Base-by-base conservation (phyloP, 2,329 filamentous ascomycete species). In the Nemania sp. region DNA sequence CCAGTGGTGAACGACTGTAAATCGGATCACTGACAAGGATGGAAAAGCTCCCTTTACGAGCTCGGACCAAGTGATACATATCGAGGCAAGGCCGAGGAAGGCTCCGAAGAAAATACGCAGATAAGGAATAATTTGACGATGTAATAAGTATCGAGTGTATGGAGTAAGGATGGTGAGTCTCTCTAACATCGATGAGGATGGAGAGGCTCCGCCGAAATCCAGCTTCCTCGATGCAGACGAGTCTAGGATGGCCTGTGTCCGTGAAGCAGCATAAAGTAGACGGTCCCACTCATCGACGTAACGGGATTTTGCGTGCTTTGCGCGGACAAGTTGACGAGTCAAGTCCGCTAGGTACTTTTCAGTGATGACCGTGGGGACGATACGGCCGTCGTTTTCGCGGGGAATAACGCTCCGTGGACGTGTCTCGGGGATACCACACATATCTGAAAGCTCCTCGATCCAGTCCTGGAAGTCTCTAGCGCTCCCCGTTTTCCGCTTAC, bases 371-470 rank as follows among this genome's bases (percentile, higher is more conserved):
- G 91, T 89, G 0, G 95, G 95, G 2, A 95, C 77, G 5, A 80
- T 83, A 60, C 83, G 82, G 52, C 76, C 77, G 20, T 83, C 81
- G 29, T 84, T 80, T 22, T 82, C 79, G 51, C 83, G 77, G 22
- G 82, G 79, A 53, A 79, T 75, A 52, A 80, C 72, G 52, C 79
- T 77, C 61, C 84, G 81, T 2, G 86, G 83, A 49, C 83, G 83
- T 3, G 84, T 82, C 72, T 95, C 93, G 1, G 90, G 88, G 5
- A 93, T 80, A 73, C 88, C 90, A 52, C 90, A 89, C 70, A 91
- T 88, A 71, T 98, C 95, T 2, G 89, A 90, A 35, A 99, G 83
- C 77, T 99, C 96, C 73, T 98, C 95, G 72, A 99, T 97, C 96
- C 96, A 99, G 73, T 97, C 94, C 73, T 90, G 89, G 76, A 94